Evolutionary conservation across 169 alveolate species (phyloP), one percentile per base, ranked within the genome.

Genomic region (Eimeria falciformis): DNA sequence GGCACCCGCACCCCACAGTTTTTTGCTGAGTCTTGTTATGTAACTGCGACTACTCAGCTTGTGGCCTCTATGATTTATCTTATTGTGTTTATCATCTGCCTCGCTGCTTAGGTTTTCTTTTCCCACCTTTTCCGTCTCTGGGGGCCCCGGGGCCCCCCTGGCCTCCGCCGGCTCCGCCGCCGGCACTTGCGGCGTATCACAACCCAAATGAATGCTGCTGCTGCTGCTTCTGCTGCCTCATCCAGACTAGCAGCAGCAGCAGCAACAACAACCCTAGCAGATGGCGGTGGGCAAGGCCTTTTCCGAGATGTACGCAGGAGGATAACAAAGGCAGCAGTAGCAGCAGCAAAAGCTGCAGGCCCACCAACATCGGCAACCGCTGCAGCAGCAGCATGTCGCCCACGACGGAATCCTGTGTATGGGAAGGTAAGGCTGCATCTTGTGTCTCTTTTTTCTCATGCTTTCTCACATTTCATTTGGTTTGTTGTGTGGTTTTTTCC

Each of bases 121-220:
- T 50, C 85, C 43, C 56, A 46, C 33, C 65, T 75, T 17, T 75
- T 23, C 25, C 85, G 68, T 11, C 4, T 75, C 12, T 75, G 85
- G 85, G 85, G 85, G 2, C 23, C 11, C 66, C 43, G 29, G 2
- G 85, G 66, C n/a, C 85, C 85, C 11, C 85, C 85, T 21, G 62
- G 43, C 14, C 85, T 75, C 68, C 27, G 25, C 12, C 43, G 85
- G 66, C 85, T 75, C 25, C 85, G 85, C n/a, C 85, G 85, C 33
- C 85, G 85, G 46, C 46, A 75, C 46, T n/a, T 75, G 7, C 85
- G 85, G 2, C 85, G 85, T 5, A 23, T 75, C 25, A 55, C 40
- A 9, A 46, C 25, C 12, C 45, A 23, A 25, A 45, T 45, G 65
- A 75, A 25, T 18, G 43, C 85, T 46, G 46, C 47, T 14, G 62